Percentiles rank a stretch among this genome's conserved stretches.
These are phyloP conservation scores for Penicillium sp. DNA, from an alignment of 2,329 filamentous ascomycete genomes.

Conservation along the genomic window DNA sequence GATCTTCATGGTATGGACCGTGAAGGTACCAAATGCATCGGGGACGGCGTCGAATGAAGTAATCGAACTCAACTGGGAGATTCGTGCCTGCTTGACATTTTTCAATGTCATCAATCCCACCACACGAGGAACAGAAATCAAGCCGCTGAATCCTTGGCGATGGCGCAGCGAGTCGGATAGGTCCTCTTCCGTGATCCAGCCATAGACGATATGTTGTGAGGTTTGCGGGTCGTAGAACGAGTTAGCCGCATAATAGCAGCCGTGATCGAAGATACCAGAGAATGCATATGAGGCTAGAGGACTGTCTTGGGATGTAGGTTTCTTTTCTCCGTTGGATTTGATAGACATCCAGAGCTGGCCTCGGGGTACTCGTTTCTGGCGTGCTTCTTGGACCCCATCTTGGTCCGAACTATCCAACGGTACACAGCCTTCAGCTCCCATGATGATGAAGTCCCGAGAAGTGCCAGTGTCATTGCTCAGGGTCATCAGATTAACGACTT, in stretches of 20 bases:
- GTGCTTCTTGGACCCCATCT: conserved; percentile 9
- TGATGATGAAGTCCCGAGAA: conserved; percentile 45
- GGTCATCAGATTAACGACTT: conserved; percentile 51
- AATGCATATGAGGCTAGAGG: conserved; percentile 40
- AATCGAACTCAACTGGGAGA: conserved; percentile 41
- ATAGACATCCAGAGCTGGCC: conserved; percentile 50
- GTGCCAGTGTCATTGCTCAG: conserved; percentile 33
- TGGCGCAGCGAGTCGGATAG: conserved; percentile 46
- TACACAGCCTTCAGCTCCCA: conserved; percentile 49
- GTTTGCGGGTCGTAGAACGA: conserved; percentile 50
- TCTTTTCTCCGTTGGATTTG: conserved; percentile 15
- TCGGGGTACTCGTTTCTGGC: conserved; percentile 28
- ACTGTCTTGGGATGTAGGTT: background rate
- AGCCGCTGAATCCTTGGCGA: conserved; percentile 52
- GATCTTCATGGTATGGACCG: conserved; percentile 47
- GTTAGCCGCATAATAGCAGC: conserved; percentile 52
- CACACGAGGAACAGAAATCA: conserved; percentile 49
- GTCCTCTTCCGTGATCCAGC: conserved; percentile 55
- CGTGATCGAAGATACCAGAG: conserved; percentile 51
- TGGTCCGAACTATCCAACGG: conserved; percentile 6
- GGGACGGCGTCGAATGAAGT: conserved; percentile 42
- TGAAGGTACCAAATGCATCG: conserved; percentile 31
- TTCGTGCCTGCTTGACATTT: conserved; percentile 40
- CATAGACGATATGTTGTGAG: conserved; percentile 45
- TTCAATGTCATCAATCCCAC: conserved; percentile 42